These are phyloP conservation scores for Esteya vermicola DNA, from an alignment of 2,329 filamentous ascomycete species.

Conservation along the genomic window DNA sequence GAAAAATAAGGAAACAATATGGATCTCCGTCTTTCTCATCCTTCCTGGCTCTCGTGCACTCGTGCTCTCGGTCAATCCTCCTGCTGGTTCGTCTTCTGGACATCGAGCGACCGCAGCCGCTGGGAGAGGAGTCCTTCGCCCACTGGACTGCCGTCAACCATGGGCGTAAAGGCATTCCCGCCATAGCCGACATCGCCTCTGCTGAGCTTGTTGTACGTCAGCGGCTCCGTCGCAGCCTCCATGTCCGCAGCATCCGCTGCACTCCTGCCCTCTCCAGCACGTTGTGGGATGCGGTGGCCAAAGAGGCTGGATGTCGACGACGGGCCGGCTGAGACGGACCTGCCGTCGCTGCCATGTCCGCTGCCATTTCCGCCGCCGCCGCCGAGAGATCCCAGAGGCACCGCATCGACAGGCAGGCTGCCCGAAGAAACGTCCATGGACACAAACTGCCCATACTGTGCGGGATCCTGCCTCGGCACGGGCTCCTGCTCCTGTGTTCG, in stretches of 20 bases:
- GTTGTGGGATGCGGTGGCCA: conserved; percentile 10
- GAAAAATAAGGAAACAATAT: too few relatives aligned
- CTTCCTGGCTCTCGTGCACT: too few relatives aligned
- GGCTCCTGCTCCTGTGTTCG: too few relatives aligned
- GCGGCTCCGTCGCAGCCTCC: conserved; percentile 4
- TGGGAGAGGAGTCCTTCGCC: conserved; percentile 57
- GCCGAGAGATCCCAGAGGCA: too few relatives aligned
- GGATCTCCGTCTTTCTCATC: neutral
- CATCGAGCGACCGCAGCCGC: conserved; percentile 49
- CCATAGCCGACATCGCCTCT: conserved; percentile 52
- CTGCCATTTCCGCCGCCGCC: too few relatives aligned
- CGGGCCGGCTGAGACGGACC: too few relatives aligned
- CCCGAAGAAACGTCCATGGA: too few relatives aligned
- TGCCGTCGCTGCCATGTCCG: too few relatives aligned
- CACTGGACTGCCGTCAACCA: conserved; percentile 19
- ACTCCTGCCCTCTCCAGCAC: neutral
- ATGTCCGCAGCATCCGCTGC: neutral
- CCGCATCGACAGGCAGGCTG: too few relatives aligned
- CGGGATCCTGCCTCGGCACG: too few relatives aligned
- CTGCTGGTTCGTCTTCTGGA: conserved; percentile 7
- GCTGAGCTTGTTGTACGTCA: conserved; percentile 51
- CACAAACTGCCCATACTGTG: too few relatives aligned
- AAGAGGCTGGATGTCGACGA: too few relatives aligned
- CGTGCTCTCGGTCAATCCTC: neutral
- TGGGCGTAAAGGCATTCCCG: conserved; percentile 29